Evolutionary conservation across 192 early-diverging fungal species (phyloP), one percentile per base, ranked within the genome.

Genomic region (Funneliformis mosseae): DNA sequence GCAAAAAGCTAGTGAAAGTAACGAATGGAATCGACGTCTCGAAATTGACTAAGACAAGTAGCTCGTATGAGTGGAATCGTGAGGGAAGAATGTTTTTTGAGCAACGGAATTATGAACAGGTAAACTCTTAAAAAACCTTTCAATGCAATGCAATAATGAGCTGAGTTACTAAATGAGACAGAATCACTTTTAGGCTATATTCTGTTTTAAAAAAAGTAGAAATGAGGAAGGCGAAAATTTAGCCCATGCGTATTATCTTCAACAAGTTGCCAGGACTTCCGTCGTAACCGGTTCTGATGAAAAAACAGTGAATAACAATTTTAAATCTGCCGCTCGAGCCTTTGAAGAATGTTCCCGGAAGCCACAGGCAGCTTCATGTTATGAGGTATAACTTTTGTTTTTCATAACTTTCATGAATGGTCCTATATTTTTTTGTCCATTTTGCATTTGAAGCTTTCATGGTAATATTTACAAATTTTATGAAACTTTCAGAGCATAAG

Each of bases 141-240:
- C 21, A n/a, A n/a, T 42, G 8, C 12, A 43, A 42, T 62, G 11
- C 16, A 62, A 0, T 3, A 62, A 76, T 39, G 18, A 39, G 7
- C 21, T 63, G 27, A 16, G 33, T n/a, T n/a, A n/a, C 39, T 76
- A 62, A 62, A 63, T 21, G 2, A 5, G n/a, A 76, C 28, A 27
- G 27, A 16, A 62, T 62, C 62, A 41, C n/a, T n/a, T n/a, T 73
- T 28, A 76, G 74, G 74, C 74, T 27, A 42, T 76, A 62, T 41
- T 62, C 59, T 76, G 74, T 42, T 76, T 76, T 27, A 27, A 63
- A 23, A 76, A 76, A 41, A 63, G 74, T 23, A 39, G 16, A 62
- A 63, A 76, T 76, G n/a, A 42, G 8, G 25, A 62, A 5, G 0
- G 4, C 9, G 39, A 9, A 8, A 63, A 76, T 6, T 21, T 76